These are phyloP conservation scores for Takashimella koratensis DNA, from an alignment of 1,284 basidiomycete species.

Conservation along the genomic window DNA sequence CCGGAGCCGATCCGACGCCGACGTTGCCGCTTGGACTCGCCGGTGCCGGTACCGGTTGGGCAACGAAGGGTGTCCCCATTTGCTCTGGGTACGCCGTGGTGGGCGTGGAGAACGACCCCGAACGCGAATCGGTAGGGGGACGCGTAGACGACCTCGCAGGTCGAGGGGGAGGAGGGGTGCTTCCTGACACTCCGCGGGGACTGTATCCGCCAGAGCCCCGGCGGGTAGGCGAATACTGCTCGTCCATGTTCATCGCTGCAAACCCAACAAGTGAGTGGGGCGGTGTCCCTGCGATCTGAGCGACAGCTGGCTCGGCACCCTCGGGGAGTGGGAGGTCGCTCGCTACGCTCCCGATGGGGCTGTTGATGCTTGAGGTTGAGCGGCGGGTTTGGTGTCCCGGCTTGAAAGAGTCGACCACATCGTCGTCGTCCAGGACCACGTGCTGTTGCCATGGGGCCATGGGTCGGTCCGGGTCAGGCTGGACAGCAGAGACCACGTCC, in stretches of 20 bases:
- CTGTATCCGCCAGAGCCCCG: too few species aligned
- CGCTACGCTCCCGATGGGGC: neutral
- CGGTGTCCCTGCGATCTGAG: neutral
- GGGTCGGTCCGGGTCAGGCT: conserved; percentile 3
- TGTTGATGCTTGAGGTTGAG: neutral
- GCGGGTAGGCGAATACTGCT: too few species aligned
- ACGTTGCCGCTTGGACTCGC: neutral
- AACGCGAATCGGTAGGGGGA: too few species aligned
- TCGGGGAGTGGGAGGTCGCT: conserved; percentile 21
- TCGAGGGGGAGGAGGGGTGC: too few species aligned
- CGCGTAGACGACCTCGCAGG: too few species aligned
- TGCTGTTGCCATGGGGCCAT: conserved; percentile 14
- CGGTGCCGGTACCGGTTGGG: too few species aligned
- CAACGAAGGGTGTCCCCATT: too few species aligned
- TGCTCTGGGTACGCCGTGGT: too few species aligned
- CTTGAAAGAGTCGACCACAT: too few species aligned
- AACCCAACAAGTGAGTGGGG: neutral
- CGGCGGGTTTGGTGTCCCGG: neutral
- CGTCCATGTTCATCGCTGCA: neutral
- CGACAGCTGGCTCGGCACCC: conserved; percentile 25
- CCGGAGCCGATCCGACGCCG: too few species aligned
- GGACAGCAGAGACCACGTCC: conserved; percentile 37
- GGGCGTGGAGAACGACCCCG: too few species aligned
- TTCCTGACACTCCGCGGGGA: too few species aligned
- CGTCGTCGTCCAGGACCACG: neutral